Conservation (phyloP, 805 yeast species). For the Jamesozyma rosinii region DNA sequence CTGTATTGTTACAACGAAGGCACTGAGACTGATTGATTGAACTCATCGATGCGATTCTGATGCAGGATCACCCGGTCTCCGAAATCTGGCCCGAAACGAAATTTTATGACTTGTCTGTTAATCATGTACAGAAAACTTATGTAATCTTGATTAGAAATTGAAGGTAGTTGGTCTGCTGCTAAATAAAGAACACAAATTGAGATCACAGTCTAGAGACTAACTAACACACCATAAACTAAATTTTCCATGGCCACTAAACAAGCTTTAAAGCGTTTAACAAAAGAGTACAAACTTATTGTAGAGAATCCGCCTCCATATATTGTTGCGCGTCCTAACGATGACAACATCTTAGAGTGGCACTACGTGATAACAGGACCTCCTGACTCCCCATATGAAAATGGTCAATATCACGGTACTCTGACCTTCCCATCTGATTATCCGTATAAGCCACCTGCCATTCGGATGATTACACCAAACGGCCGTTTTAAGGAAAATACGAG, state of each 20-base stretch:
- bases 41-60: no score
- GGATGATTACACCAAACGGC: constrained; percentile 86
- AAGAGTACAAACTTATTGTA: constrained; percentile 70
- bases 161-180: not conserved
- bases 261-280: constrained; percentile 47
- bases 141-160: not conserved
- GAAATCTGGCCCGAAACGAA: no score
- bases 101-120: not conserved
- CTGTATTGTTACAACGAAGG: no score
- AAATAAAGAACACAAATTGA: no score
- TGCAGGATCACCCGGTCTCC: no score
- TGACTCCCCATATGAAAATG: constrained; percentile 74
- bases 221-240: no score
- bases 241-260: constrained; percentile 39
- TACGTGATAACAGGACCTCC: constrained; percentile 89
- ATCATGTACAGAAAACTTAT: not conserved
- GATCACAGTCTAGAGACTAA: no score
- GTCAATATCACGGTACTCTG: constrained; percentile 85
- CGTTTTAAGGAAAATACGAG: constrained; percentile 74
- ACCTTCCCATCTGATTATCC: constrained; percentile 81
- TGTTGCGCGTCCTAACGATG: constrained; percentile 76
- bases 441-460: constrained; percentile 81
- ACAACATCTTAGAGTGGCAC: constrained; percentile 88
- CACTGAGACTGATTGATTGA: no score
- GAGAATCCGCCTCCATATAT: constrained; percentile 81